A percentile compares a stretch with the other conserved stretches of the same genome.
Conservation (phyloP, 805 yeast species). For the Ogataea siamensis region DNA sequence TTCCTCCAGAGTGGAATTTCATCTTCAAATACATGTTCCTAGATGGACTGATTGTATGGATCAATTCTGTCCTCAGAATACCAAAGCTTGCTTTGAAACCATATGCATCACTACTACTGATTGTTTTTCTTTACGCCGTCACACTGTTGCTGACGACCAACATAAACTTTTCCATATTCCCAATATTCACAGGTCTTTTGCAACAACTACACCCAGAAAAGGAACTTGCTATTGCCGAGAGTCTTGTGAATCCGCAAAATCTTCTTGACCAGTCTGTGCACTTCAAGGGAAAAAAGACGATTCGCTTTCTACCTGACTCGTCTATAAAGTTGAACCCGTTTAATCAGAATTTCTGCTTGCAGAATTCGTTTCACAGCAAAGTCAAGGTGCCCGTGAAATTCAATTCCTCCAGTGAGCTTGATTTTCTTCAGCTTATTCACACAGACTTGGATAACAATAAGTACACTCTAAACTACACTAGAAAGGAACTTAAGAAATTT, state of each 20-base stretch:
- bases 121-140: constrained; percentile 43
- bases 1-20: constrained; percentile 54
- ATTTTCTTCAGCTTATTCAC: constrained; percentile 61
- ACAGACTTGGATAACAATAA: constrained; percentile 53
- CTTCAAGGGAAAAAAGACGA: constrained; percentile 81
- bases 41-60: constrained; percentile 69
- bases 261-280: constrained; percentile 53
- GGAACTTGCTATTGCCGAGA: constrained; percentile 34
- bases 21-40: constrained; percentile 67
- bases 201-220: constrained; percentile 26
- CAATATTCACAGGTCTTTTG: constrained; percentile 19
- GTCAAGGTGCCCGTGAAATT: constrained; percentile 68
- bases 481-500: constrained; percentile 48
- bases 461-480: constrained; percentile 51
- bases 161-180: constrained; percentile 45
- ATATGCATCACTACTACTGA: constrained; percentile 49
- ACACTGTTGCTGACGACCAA: constrained; percentile 57
- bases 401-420: constrained; percentile 76
- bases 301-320: constrained; percentile 88
- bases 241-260: constrained; percentile 35
- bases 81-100: constrained; percentile 69
- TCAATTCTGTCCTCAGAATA: constrained; percentile 70
- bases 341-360: constrained; percentile 61
- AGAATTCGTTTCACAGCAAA: constrained; percentile 31
- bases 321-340: constrained; percentile 82